phyloP scores from a whole-genome alignment of 768 basidiomycete genomes.

The Phanerochaete sordida region DNA sequence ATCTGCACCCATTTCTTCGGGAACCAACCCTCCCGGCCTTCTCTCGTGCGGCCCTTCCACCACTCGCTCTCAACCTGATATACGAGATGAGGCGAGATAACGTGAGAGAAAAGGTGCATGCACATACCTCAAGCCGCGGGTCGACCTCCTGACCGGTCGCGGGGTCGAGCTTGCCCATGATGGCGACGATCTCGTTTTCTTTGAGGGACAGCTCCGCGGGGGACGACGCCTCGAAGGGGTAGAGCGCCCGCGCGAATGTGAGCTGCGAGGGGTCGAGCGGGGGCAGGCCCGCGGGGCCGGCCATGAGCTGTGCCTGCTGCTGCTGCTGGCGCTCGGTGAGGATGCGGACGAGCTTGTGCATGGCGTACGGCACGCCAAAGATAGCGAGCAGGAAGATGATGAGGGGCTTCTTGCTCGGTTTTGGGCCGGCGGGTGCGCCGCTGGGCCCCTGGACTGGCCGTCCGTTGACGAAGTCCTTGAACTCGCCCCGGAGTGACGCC shows the following conservation, averaged over 20 bases:
- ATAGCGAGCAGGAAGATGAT: conserved; percentile 92
- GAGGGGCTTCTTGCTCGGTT: conserved; percentile 84
- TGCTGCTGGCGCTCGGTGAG: conserved; percentile 58
- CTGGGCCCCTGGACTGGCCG: conserved; percentile 50
- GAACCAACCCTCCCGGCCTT: conserved; percentile 94
- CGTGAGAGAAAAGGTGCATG: background rate
- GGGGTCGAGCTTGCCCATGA: conserved; percentile 78
- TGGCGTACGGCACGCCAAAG: conserved; percentile 89
- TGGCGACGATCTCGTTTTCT: conserved; percentile 91
- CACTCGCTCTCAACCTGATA: conserved; percentile 55
- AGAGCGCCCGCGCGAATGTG: conserved; percentile 80
- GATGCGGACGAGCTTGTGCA: conserved; percentile 83
- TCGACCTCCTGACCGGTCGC: conserved; percentile 65
- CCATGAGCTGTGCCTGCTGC: conserved; percentile 30
- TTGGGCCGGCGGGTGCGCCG: conserved; percentile 41
- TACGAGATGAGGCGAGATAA: background rate
- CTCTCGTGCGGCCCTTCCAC: conserved; percentile 93
- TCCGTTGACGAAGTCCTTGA: conserved; percentile 72
- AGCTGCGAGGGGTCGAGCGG: conserved; percentile 78
- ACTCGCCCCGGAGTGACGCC: conserved; percentile 56
- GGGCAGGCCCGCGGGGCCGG: conserved; percentile 39
- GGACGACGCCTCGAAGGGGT: conserved; percentile 71
- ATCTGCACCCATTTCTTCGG: conserved; percentile 85
- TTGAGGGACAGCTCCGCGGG: conserved; percentile 77
- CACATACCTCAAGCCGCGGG: conserved; percentile 50